These are phyloP conservation scores for Massarina eburnea DNA, from an alignment of 2,329 filamentous ascomycete genomes.

Conservation along the genomic window DNA sequence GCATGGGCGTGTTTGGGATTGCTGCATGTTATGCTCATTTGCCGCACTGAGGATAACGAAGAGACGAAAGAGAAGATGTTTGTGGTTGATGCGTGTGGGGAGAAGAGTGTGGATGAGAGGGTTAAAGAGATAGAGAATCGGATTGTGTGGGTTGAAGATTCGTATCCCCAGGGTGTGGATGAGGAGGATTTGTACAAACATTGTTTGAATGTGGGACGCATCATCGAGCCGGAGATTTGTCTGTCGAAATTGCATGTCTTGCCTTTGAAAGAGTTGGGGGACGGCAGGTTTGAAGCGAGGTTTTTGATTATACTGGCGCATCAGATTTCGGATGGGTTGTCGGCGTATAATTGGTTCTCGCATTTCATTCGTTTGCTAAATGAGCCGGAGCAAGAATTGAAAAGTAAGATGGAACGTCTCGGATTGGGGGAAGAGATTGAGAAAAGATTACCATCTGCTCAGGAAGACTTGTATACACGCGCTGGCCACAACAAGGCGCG, in stretches of 20 bases:
- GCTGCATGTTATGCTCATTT: constrained; percentile 44
- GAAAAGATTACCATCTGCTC: constrained; percentile 44
- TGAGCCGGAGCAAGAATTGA: constrained; percentile 5
- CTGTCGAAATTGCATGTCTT: constrained; percentile 46
- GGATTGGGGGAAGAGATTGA: constrained; percentile 18
- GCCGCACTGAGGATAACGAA: constrained; percentile 25
- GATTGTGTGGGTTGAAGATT: constrained; percentile 44
- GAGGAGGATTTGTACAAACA: constrained; percentile 45
- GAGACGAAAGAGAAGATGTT: constrained; percentile 23
- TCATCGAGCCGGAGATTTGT: constrained; percentile 41
- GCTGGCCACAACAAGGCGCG: constrained; percentile 42
- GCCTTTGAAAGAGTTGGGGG: constrained; percentile 23
- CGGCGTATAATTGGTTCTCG: constrained; percentile 45
- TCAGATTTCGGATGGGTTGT: constrained; percentile 50
- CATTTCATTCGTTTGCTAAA: constrained; percentile 41
- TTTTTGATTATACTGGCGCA: constrained; percentile 48
- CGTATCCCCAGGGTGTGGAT: constrained; percentile 35
- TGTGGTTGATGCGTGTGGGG: constrained; percentile 27
- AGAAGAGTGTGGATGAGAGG: constrained; percentile 26
- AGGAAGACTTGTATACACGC: constrained; percentile 51
- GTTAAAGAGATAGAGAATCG: constrained; percentile 29
- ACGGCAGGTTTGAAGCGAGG: constrained; percentile 33
- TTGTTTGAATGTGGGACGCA: constrained; percentile 43
- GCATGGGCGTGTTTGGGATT: constrained; percentile 46
- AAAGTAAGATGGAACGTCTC: constrained; percentile 8